phyloP scores from a whole-genome alignment of 148 eudicot genomes.

The Euryodendron excelsum region DNA sequence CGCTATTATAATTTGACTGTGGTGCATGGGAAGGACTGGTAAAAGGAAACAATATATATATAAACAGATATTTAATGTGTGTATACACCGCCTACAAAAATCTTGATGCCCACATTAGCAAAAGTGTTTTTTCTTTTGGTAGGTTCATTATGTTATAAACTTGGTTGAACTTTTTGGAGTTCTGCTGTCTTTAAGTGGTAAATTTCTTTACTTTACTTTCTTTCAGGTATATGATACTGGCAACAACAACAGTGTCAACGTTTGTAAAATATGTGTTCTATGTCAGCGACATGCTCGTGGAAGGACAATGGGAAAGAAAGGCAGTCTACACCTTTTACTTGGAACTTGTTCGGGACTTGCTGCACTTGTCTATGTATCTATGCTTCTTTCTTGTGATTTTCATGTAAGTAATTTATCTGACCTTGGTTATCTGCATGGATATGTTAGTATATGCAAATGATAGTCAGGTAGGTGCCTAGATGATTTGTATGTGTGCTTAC shows the following conservation, averaged over 20 bases:
- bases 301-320: slow-evolving; percentile 98
- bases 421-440: slow-evolving; percentile 10
- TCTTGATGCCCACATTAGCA: too few relatives aligned
- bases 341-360: slow-evolving; percentile 89
- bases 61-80: too few relatives aligned
- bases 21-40: too few relatives aligned
- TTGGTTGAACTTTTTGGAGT: background rate
- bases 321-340: slow-evolving; percentile 95
- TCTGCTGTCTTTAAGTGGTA: too few relatives aligned
- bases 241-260: slow-evolving; percentile 83
- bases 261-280: slow-evolving; percentile 86
- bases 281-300: slow-evolving; percentile 95
- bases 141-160: background rate
- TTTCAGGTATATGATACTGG: slow-evolving; percentile 94
- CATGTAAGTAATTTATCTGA: slow-evolving; percentile 58
- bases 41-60: too few relatives aligned
- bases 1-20: too few relatives aligned
- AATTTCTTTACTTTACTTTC: too few relatives aligned
- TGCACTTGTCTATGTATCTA: slow-evolving; percentile 94
- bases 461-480: background rate
- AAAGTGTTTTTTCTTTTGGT: too few relatives aligned
- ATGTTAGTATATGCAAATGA: too few relatives aligned
- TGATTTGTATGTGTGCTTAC: background rate
- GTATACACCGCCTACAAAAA: too few relatives aligned
- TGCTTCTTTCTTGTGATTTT: slow-evolving; percentile 96